Evolutionary conservation across 2,329 filamentous ascomycete species (phyloP).

Genomic region (Colletotrichum truncatum): DNA sequence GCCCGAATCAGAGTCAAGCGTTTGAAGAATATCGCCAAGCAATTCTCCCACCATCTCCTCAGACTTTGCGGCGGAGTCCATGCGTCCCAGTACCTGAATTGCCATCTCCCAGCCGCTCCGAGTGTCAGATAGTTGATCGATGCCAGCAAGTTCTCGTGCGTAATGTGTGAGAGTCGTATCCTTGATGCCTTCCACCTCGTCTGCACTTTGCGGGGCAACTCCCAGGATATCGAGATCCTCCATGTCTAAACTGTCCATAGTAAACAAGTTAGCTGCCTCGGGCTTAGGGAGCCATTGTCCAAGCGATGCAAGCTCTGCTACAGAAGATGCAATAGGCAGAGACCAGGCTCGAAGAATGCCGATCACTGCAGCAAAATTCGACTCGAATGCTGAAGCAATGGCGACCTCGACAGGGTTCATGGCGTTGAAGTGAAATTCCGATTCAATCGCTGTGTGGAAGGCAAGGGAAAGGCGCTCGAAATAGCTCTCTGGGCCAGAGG

Average conservation of each 20-base stretch:
- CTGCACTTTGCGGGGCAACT: constrained; percentile 66
- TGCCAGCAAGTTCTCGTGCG: constrained; percentile 71
- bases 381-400: constrained; percentile 83
- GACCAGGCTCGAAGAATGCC: constrained; percentile 83
- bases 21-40: constrained; percentile 71
- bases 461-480: constrained; percentile 76
- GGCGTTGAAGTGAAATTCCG: constrained; percentile 81
- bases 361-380: constrained; percentile 80
- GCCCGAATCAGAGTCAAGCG: constrained; percentile 71
- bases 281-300: constrained; percentile 81
- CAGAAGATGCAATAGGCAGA: constrained; percentile 77
- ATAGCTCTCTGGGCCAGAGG: constrained; percentile 72
- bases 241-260: constrained; percentile 76
- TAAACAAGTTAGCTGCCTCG: constrained; percentile 60
- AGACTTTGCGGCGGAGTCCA: constrained; percentile 77
- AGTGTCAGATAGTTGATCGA: constrained; percentile 55
- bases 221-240: constrained; percentile 87
- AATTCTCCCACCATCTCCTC: constrained; percentile 79
- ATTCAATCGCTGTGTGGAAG: constrained; percentile 74
- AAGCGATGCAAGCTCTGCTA: constrained; percentile 85
- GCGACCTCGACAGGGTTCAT: constrained; percentile 82
- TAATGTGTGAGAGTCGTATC: constrained; percentile 84
- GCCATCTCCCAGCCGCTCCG: constrained; percentile 90
- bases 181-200: constrained; percentile 73
- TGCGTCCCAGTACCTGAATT: constrained; percentile 81